phyloP scores from a whole-genome alignment of 306 rosid species.

The Lathyrus tuberosus region DNA sequence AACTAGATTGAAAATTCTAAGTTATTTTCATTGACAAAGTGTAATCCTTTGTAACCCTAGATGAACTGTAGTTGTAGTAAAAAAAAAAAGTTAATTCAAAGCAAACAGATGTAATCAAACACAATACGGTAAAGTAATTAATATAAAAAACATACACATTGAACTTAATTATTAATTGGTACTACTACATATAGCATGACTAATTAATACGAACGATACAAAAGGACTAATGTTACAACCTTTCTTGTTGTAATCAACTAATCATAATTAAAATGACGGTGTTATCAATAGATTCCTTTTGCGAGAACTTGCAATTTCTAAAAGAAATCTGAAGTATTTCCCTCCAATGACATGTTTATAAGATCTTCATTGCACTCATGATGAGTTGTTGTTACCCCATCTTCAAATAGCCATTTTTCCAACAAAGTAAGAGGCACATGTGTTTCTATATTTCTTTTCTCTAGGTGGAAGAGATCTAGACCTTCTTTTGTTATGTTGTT shows the following conservation, averaged over 20 bases:
- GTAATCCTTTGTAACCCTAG: no score
- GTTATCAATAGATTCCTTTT: not conserved
- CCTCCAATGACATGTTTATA: slow-evolving; percentile 58
- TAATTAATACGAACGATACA: slow-evolving; percentile 5
- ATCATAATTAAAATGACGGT: slow-evolving; percentile 10
- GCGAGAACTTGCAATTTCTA: slow-evolving; percentile 21
- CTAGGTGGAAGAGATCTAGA: not conserved
- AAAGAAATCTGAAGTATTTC: slow-evolving; percentile 46
- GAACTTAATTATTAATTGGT: slow-evolving; percentile 23
- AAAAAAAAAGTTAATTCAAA: no score
- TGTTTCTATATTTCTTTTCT: slow-evolving; percentile 30
- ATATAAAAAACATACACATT: slow-evolving; percentile 10
- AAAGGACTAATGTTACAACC: slow-evolving; percentile 39
- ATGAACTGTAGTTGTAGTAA: no score
- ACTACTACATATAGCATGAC: not conserved
- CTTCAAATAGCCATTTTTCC: slow-evolving; percentile 91
- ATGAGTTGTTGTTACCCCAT: slow-evolving; percentile 39
- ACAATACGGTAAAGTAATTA: not conserved
- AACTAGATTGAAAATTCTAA: no score
- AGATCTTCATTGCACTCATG: slow-evolving; percentile 59
- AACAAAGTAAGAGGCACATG: slow-evolving; percentile 68
- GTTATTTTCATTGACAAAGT: no score
- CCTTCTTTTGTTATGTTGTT: slow-evolving; percentile 20
- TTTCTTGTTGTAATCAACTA: slow-evolving; percentile 17
- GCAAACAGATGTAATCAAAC: not conserved